Base-by-base conservation (phyloP, 768 basidiomycete genomes). In the Hygrophorus russula region DNA sequence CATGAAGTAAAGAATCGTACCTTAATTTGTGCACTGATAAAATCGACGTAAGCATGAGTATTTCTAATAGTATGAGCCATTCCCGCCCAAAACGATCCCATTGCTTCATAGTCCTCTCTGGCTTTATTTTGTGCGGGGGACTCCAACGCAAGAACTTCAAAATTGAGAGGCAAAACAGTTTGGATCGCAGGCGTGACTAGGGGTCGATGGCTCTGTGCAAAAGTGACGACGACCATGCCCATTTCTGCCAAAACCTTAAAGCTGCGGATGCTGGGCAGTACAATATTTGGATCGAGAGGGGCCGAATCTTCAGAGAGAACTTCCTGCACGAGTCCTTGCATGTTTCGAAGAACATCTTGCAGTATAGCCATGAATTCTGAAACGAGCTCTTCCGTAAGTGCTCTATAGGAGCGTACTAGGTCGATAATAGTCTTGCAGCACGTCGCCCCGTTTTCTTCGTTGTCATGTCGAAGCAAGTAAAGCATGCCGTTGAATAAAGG, bases 231-330 rank as follows among this genome's bases (percentile, higher is more conserved):
- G 10, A 89, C 80, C 68, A 93, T 83, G 4, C 87, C 87, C 71
- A 94, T 84, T 64, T 99, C 96, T 11, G 87, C 82, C 9, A 97
- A 67, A 8, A 96, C 85, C 61, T 96, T 97, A 70, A 96, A 92
- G 57, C 90, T 93, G 46, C 78, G 76, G 43, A 82, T 74, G 37
- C 83, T 80, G 6, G 78, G 78, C n/a, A 83, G 64, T 30, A 82
- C 66, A 13, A 66, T 55, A 42, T 77, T 79, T 14, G 67, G 47
- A 50, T 88, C 80, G 15, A 80, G 54, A 13, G 62, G 44, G 1
- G 60, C 47, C 0, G 83, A 84, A 45, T 76, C 69, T 37, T 82
- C 81, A 1, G 80, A 76, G 39, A 98, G 80, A 31, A 78, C 71
- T 52, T 89, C 80, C 17, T 75, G 67, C 3, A 91, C 82, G 2